Base-by-base conservation (phyloP, 2,329 filamentous ascomycete genomes). In the Pseudogymnoascus sp. region DNA sequence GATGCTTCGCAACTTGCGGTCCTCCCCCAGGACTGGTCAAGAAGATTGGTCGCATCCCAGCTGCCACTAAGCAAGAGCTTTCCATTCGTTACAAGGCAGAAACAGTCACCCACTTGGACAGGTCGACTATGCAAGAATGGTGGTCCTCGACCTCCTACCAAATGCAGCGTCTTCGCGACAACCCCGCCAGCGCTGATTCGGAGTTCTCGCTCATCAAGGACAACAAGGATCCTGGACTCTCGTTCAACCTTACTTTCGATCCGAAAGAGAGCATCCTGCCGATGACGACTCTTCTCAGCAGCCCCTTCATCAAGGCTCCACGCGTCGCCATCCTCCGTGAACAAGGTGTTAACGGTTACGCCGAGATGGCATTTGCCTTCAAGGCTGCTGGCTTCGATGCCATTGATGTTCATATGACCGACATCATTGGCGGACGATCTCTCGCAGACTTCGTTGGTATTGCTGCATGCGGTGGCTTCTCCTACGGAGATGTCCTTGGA, bases 341-440 rank as follows among this genome's bases (percentile, higher is more conserved):
- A 76, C 92, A 97, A 75, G 95, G 95, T 74, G 91, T 96, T 69
- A 97, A 99, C 77, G 91, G 93, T 45, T 86, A 97, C 71, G 87
- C 91, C n/a, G 95, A 99, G 76, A 96, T 99, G 91, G 95, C 95
- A 0, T 97, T 96, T 72, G 92, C 93, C 60, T 97, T 97, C 82
- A 87, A 89, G 68, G 86, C 87, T 37, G 93, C 95, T 47, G 93
- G 93, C 39, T 97, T 97, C 78, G 88, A 92, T 60, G 86, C 93
- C 12, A 85, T 97, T 57, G 93, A 99, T 72, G 88, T 97, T 1
- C 93, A 97, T 81, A 97, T 99, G 95, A 95, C 89, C 3, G 93
- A 97, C 71, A 87, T 97, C 63, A 86, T 91, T 23, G 86, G 85
- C 10, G 88, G 90, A 14, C 86, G 90, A 66, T 92, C 90, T 0